Evolutionary conservation across 1,139 yeast species (phyloP), one percentile per base, ranked within the genome.

Genomic region (Debaryomyces robertsiae): DNA sequence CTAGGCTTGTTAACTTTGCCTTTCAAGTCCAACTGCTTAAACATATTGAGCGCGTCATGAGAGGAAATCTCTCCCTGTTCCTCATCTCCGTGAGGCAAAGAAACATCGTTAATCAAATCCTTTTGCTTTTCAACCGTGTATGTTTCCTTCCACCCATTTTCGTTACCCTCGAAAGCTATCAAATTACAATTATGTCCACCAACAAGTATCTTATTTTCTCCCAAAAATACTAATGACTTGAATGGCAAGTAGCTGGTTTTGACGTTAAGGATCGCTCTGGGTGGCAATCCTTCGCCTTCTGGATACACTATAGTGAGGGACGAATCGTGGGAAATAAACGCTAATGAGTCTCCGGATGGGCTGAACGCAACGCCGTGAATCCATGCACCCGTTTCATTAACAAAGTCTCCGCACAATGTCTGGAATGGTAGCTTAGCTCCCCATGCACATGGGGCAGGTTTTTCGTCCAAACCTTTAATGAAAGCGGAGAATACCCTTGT

Each of bases 141-240:
- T 29, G 81, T 59, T 54, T 80, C 82, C 44, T 63, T 59, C 96
- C 97, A 90, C 38, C 84, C 86, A 30, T 57, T 53, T 43, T 74
- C 80, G 48, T 76, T 70, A 31, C 95, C 96, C 54, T 81, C 76
- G 57, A 87, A 93, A 31, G 89, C 83, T 43, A 91, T 80, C 46
- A 96, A 95, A 63, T 88, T 90, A 65, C 95, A 87, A 60, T 89
- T 90, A 67, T 85, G 91, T 33, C 99, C 99, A 7, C 94, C 98
- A 34, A 88, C 94, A 39, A 90, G 76, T 41, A 91, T 68, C 53
- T 82, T 79, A 52, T 71, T 66, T 50, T 85, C 86, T 47, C 75
- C 69, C 43, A 81, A 69, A 76, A 88, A 94, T 38, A 82, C 69
- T 41, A 91, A 63, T 3, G 95, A 73, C 53, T 80, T 81, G 73